Percentiles rank a stretch among this genome's conserved stretches.
Conservation (phyloP, 768 basidiomycete species). For the Tephrocybe sp. region DNA sequence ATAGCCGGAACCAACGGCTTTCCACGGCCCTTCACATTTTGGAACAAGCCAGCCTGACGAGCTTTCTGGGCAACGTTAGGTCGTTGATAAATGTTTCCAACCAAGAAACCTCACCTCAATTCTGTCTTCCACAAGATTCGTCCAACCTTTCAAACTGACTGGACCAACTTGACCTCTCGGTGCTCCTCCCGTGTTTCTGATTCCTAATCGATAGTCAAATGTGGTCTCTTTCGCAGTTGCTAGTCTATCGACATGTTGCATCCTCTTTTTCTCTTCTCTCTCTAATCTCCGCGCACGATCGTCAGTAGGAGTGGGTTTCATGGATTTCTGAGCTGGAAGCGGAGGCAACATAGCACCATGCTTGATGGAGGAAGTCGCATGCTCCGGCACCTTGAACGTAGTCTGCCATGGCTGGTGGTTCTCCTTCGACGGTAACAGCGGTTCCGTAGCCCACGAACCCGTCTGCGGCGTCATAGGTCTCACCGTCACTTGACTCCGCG, state of each 20-base stretch:
- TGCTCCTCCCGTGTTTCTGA: conserved; percentile 28
- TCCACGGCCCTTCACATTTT: conserved; percentile 67
- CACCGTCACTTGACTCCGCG: conserved; percentile 17
- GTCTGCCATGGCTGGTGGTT: conserved; percentile 73
- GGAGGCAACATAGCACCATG: conserved; percentile 47
- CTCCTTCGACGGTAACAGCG: conserved; percentile 53
- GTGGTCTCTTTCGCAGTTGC: conserved; percentile 68
- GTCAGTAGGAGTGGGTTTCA: conserved; percentile 18
- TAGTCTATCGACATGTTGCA: conserved; percentile 54
- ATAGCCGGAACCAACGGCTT: conserved; percentile 35
- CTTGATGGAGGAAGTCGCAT: conserved; percentile 52
- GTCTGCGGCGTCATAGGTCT: conserved; percentile 19
- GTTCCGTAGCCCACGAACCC: conserved; percentile 48
- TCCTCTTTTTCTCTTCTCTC: conserved; percentile 51
- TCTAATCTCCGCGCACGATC: conserved; percentile 44
- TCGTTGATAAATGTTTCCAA: too few relatives aligned
- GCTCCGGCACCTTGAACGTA: conserved; percentile 60
- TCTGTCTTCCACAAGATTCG: conserved; percentile 70
- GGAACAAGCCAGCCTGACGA: conserved; percentile 65
- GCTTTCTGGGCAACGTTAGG: conserved; percentile 46
- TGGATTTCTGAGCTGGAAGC: conserved; percentile 18
- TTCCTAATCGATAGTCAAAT: conserved; percentile 73
- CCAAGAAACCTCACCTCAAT: too few relatives aligned
- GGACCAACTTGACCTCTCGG: conserved; percentile 46
- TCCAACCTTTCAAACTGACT: conserved; percentile 71